These are phyloP conservation scores for Stagonosporopsis rhizophila DNA, from an alignment of 2,329 filamentous ascomycete genomes.

Conservation along the genomic window DNA sequence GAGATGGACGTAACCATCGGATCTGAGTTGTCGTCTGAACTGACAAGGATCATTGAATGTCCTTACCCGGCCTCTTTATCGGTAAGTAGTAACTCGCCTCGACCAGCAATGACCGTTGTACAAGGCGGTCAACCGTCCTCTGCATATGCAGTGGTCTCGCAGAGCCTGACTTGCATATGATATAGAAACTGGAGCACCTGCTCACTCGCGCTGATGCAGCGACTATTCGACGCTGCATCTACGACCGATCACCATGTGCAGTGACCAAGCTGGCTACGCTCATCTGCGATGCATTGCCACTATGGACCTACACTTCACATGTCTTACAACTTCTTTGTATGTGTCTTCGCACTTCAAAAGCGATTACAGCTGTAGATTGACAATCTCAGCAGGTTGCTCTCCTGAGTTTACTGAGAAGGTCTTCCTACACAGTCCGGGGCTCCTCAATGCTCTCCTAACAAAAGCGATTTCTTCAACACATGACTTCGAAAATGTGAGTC, in stretches of 20 bases:
- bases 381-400: conserved; percentile 32
- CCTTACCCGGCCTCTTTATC: conserved; percentile 60
- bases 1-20: conserved; percentile 16
- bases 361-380: not conserved
- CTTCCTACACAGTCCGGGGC: conserved; percentile 37
- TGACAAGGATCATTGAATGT: conserved; percentile 57
- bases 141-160: conserved; percentile 22
- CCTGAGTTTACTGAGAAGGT: conserved; percentile 41
- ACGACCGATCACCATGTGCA: conserved; percentile 57
- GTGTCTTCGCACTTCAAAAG: conserved; percentile 14
- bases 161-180: conserved; percentile 33
- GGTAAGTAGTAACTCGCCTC: conserved; percentile 46
- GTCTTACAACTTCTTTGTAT: conserved; percentile 60
- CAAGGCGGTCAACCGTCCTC: conserved; percentile 31
- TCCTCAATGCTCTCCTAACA: conserved; percentile 43
- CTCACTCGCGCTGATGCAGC: conserved; percentile 41
- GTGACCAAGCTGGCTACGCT: conserved; percentile 52
- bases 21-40: conserved; percentile 48
- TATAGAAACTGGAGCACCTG: conserved; percentile 48
- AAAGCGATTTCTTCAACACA: conserved; percentile 41
- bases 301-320: conserved; percentile 59
- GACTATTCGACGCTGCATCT: conserved; percentile 55
- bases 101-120: conserved; percentile 18
- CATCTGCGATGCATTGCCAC: conserved; percentile 58
- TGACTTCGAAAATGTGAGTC: conserved; percentile 42